A percentile compares a stretch with the other conserved stretches of the same genome.
Evolutionary conservation across 345 rosid species (phyloP).

Genomic region (Hibiscus syriacus): DNA sequence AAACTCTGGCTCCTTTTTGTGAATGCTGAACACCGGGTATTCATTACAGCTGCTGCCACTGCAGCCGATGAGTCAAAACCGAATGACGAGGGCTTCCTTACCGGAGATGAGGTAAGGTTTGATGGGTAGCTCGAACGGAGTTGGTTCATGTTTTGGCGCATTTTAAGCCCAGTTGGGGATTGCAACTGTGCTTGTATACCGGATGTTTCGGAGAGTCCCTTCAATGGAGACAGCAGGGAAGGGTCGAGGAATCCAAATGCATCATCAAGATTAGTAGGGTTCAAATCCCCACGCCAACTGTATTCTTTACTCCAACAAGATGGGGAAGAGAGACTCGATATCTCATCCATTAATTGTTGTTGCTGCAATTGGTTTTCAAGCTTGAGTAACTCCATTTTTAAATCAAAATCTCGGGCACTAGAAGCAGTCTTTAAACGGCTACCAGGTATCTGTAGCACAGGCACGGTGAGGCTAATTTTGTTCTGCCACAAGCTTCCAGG

Average conservation of each 20-base stretch:
- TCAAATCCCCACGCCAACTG: conserved; percentile 31
- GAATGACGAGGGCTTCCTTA: conserved; percentile 40
- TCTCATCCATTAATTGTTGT: conserved; percentile 49
- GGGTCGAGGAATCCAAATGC: no score
- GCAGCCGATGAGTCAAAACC: conserved; percentile 86
- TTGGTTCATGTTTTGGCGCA: conserved; percentile 43
- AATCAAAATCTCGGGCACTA: conserved; percentile 73
- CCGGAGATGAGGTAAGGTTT: conserved; percentile 46
- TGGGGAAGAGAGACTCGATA: conserved; percentile 52
- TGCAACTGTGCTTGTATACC: conserved; percentile 44
- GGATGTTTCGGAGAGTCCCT: conserved; percentile 35
- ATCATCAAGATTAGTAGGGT: conserved; percentile 56
- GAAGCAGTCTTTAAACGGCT: conserved; percentile 85
- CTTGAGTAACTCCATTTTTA: conserved; percentile 61
- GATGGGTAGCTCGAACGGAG: conserved; percentile 57
- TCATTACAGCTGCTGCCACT: conserved; percentile 84
- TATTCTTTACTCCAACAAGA: conserved; percentile 40
- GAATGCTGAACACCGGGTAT: conserved; percentile 78
- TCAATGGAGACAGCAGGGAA: conserved; percentile 47
- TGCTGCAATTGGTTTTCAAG: conserved; percentile 39
- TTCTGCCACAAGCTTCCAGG: conserved; percentile 69
- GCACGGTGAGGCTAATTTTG: conserved; percentile 57
- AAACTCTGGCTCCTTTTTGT: conserved; percentile 87
- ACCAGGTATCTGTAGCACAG: conserved; percentile 66
- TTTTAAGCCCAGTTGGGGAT: conserved; percentile 58